Conservation (phyloP, 2,329 filamentous ascomycete species). For the Chaetomiaceae sp. region DNA sequence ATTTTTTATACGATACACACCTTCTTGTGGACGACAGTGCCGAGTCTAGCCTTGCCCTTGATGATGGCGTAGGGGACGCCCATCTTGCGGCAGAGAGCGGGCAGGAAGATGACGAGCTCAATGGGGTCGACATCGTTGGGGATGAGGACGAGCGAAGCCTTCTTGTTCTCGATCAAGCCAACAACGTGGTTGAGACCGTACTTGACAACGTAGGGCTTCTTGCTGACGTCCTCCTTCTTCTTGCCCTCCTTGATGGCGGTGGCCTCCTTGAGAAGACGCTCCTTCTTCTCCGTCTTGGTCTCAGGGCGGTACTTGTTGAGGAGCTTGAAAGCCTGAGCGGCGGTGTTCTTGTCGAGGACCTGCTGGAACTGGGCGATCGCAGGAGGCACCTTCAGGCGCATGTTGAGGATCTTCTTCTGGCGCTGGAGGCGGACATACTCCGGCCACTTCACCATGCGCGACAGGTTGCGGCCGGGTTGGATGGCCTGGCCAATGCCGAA, state of each 20-base stretch:
- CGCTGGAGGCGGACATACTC: constrained; percentile 98
- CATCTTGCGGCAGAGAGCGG: constrained; percentile 99
- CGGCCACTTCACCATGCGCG: constrained; percentile 99
- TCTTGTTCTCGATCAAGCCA: constrained; percentile 98
- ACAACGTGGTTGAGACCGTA: constrained; percentile 99
- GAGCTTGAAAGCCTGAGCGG: constrained; percentile 96
- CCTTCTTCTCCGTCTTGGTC: constrained; percentile 99
- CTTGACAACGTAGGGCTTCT: constrained; percentile 99
- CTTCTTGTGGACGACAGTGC: constrained; percentile 99
- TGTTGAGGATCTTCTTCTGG: constrained; percentile 89
- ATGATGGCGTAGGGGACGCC: constrained; percentile 98
- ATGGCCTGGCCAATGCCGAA: constrained; percentile 99
- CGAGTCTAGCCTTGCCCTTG: constrained; percentile 99
- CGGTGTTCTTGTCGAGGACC: constrained; percentile 94
- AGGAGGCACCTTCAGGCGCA: constrained; percentile 97
- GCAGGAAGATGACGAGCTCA: constrained; percentile 98
- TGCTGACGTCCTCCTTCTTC: constrained; percentile 99
- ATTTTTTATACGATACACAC: constrained; percentile 37
- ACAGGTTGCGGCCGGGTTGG: constrained; percentile 92
- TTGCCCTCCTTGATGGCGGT: constrained; percentile 97
- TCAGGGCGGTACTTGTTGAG: constrained; percentile 99
- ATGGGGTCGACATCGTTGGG: constrained; percentile 99
- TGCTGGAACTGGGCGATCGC: constrained; percentile 97
- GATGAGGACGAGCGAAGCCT: constrained; percentile 95
- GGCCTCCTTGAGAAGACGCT: constrained; percentile 96